phyloP scores from a whole-genome alignment of 495 filamentous ascomycete species.

The Penicillium herquei region DNA sequence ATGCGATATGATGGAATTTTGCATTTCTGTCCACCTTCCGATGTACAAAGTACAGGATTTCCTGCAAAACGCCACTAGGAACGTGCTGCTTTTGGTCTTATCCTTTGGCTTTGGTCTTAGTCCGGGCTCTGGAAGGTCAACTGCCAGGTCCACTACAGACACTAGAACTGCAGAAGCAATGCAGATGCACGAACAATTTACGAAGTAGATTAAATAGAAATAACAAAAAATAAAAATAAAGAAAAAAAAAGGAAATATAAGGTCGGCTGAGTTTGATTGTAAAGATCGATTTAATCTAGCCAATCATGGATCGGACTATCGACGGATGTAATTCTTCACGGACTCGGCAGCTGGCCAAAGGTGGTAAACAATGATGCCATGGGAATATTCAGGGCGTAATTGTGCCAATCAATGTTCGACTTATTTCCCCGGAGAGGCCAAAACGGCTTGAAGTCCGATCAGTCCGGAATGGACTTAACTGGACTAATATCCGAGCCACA shows the following conservation, averaged over 20 bases:
- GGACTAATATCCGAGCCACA: conserved; percentile 13
- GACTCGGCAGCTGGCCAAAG: not conserved
- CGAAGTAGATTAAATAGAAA: not conserved
- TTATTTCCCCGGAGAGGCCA: not conserved
- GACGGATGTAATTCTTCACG: not conserved
- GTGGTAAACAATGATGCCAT: not conserved
- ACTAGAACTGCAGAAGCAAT: not conserved
- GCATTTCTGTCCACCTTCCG: no score
- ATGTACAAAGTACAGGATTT: not conserved
- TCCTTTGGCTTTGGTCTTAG: not conserved
- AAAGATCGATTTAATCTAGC: conserved; percentile 1
- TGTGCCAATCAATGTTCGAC: not conserved
- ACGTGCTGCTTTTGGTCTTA: not conserved
- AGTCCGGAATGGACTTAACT: conserved; percentile 5
- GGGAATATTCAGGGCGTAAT: not conserved
- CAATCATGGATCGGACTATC: not conserved
- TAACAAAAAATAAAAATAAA: not conserved
- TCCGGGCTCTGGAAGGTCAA: not conserved
- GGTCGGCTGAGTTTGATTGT: not conserved
- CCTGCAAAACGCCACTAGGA: not conserved
- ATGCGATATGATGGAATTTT: no score
- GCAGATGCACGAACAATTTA: not conserved
- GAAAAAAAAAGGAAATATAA: not conserved
- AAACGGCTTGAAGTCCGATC: conserved; percentile 22
- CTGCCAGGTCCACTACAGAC: not conserved